Evolutionary conservation across 805 yeast species (phyloP).

Genomic region (Hanseniaspora singularis): DNA sequence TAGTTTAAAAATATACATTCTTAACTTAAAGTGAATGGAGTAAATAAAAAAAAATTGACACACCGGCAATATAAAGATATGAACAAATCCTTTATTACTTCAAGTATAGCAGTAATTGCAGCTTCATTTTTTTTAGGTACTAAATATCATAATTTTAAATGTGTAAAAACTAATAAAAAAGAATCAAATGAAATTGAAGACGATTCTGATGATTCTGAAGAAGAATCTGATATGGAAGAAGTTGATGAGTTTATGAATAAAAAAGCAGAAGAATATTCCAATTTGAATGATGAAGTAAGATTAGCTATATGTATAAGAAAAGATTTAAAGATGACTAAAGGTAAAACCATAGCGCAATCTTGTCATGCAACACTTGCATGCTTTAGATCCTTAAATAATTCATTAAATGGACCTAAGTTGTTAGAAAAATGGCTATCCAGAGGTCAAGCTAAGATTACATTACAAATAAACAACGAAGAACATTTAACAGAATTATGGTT

Average conservation of each 20-base stretch:
- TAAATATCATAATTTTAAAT: slow-evolving; percentile 11
- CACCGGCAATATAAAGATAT: background rate
- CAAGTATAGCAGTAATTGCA: slow-evolving; percentile 22
- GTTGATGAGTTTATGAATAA: slow-evolving; percentile 43
- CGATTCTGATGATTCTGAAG: slow-evolving; percentile 18
- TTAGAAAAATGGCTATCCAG: slow-evolving; percentile 62
- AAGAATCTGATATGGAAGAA: slow-evolving; percentile 30
- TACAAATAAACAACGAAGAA: slow-evolving; percentile 59
- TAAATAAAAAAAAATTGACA: too few species aligned
- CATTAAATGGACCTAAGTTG: slow-evolving; percentile 45
- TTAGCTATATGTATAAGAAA: slow-evolving; percentile 83
- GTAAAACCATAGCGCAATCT: slow-evolving; percentile 95
- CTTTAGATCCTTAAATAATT: slow-evolving; percentile 53
- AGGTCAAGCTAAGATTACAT: slow-evolving; percentile 91
- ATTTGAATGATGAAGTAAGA: slow-evolving; percentile 58
- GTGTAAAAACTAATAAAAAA: too few species aligned
- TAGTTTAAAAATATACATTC: too few species aligned
- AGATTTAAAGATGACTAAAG: slow-evolving; percentile 85
- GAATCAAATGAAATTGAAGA: too few species aligned
- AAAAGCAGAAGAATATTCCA: slow-evolving; percentile 46
- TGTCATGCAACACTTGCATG: slow-evolving; percentile 94
- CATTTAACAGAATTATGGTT: slow-evolving; percentile 66
- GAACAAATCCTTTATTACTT: background rate
- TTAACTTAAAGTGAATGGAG: too few species aligned
- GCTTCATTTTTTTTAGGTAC: slow-evolving; percentile 27